A percentile compares a stretch with the other conserved stretches of the same genome.
Conservation (phyloP, 257 asterid species). For the Coffea eugenioides region DNA sequence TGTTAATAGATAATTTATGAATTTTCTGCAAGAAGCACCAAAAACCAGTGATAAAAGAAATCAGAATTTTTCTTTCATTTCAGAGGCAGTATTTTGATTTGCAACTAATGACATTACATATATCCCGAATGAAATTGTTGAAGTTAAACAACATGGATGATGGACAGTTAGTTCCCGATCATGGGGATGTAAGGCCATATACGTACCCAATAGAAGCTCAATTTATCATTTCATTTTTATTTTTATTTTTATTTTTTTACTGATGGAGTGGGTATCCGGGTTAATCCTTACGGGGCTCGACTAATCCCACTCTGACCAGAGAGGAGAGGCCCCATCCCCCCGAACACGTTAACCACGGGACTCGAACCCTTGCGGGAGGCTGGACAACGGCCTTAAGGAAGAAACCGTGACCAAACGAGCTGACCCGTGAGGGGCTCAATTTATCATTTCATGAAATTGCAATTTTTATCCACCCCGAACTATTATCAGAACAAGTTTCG, state of each 20-base stretch:
- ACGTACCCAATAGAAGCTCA: background rate
- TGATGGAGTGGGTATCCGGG: too few relatives aligned
- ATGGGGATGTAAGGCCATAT: background rate
- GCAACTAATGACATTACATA: background rate
- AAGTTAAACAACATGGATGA: background rate
- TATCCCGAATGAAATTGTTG: conserved; percentile 2
- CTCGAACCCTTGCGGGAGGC: too few relatives aligned
- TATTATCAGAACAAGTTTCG: too few relatives aligned
- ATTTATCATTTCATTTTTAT: background rate
- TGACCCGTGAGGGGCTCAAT: too few relatives aligned
- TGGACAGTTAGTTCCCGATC: too few relatives aligned
- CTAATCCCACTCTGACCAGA: too few relatives aligned
- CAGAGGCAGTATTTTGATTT: background rate
- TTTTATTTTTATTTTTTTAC: too few relatives aligned
- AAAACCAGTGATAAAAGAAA: background rate
- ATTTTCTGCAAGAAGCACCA: background rate
- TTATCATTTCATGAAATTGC: background rate
- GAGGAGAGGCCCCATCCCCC: too few relatives aligned
- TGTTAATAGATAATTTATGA: background rate
- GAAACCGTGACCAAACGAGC: too few relatives aligned
- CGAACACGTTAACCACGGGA: too few relatives aligned
- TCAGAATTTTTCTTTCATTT: background rate
- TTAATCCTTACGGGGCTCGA: too few relatives aligned
- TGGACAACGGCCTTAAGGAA: too few relatives aligned
- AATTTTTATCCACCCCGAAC: background rate